phyloP scores from a whole-genome alignment of 352 stramenopile species.

The Pythium scleroteichum region DNA sequence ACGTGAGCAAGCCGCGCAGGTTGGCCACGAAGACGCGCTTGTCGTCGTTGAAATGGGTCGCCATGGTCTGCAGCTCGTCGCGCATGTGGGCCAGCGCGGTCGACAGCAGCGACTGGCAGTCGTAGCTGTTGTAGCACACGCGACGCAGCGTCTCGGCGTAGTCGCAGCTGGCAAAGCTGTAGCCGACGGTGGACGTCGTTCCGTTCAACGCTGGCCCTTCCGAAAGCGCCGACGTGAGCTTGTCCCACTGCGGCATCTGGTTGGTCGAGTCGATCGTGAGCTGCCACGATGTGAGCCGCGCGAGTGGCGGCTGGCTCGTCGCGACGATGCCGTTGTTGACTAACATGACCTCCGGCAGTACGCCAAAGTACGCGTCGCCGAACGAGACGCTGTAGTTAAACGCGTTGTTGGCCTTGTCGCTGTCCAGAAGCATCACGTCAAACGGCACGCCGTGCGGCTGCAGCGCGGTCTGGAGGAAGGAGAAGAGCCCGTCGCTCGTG shows the following conservation, averaged over 20 bases:
- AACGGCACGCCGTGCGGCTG: not conserved
- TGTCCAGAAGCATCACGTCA: not conserved
- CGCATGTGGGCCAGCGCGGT: not conserved
- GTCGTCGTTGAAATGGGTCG: not conserved
- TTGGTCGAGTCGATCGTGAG: constrained; percentile 6
- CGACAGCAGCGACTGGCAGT: constrained; percentile 10
- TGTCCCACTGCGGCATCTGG: constrained; percentile 18
- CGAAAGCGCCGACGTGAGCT: constrained; percentile 7
- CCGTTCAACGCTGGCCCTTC: not conserved
- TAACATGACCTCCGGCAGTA: not conserved
- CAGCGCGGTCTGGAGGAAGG: not conserved
- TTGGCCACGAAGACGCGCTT: constrained; percentile 4
- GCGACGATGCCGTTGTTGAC: too few species aligned
- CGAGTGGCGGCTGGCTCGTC: not conserved
- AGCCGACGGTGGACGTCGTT: not conserved
- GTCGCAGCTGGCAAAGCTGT: not conserved
- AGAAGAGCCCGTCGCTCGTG: not conserved
- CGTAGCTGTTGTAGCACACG: constrained; percentile 6
- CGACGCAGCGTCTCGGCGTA: not conserved
- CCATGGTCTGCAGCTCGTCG: not conserved
- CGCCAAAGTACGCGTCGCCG: constrained; percentile 15
- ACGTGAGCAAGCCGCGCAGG: not conserved
- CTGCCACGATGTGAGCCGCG: not conserved
- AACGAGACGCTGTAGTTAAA: constrained; percentile 18
- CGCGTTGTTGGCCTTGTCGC: not conserved